A percentile compares a stretch with the other conserved stretches of the same genome.
Conservation (phyloP, 768 basidiomycete genomes). For the Kockovaella imperatae region DNA sequence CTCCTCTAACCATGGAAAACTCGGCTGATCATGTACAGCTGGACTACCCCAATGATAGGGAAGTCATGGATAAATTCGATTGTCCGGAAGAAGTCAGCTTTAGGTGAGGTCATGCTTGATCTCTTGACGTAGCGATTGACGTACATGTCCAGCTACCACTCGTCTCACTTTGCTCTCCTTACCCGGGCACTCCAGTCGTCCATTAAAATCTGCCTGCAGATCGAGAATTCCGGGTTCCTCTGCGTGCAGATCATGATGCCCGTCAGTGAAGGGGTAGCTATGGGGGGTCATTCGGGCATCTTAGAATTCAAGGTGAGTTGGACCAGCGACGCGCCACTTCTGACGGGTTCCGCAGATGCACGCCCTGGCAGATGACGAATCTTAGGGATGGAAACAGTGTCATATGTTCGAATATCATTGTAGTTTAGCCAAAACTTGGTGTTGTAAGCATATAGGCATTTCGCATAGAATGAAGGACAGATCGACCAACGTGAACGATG, state of each 20-base stretch:
- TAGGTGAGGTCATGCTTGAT: slow-evolving; percentile 51
- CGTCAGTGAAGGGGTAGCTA: slow-evolving; percentile 46
- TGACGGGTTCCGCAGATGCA: slow-evolving; percentile 22
- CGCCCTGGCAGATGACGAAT: slow-evolving; percentile 28
- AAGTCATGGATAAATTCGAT: slow-evolving; percentile 84
- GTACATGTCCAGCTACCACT: slow-evolving; percentile 61
- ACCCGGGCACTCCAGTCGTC: slow-evolving; percentile 71
- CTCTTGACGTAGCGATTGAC: not conserved
- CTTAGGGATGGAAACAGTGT: not conserved
- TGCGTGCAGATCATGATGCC: slow-evolving; percentile 87
- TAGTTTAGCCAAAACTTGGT: too few species aligned
- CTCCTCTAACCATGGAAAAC: not conserved
- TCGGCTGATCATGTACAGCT: slow-evolving; percentile 52
- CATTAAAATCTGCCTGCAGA: slow-evolving; percentile 78
- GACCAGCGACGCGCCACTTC: not conserved
- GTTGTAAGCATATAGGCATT: too few species aligned
- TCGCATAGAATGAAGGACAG: too few species aligned
- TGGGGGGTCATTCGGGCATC: slow-evolving; percentile 54
- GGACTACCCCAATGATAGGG: slow-evolving; percentile 89
- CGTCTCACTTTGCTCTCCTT: slow-evolving; percentile 65
- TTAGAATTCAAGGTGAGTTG: slow-evolving; percentile 76
- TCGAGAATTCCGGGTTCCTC: slow-evolving; percentile 71
- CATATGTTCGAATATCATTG: too few species aligned
- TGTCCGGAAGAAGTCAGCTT: slow-evolving; percentile 61
- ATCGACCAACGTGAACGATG: too few species aligned